Evolutionary conservation across 1,284 basidiomycete species (phyloP), one percentile per base, ranked within the genome.

Genomic region (Neonothopanus nambi): DNA sequence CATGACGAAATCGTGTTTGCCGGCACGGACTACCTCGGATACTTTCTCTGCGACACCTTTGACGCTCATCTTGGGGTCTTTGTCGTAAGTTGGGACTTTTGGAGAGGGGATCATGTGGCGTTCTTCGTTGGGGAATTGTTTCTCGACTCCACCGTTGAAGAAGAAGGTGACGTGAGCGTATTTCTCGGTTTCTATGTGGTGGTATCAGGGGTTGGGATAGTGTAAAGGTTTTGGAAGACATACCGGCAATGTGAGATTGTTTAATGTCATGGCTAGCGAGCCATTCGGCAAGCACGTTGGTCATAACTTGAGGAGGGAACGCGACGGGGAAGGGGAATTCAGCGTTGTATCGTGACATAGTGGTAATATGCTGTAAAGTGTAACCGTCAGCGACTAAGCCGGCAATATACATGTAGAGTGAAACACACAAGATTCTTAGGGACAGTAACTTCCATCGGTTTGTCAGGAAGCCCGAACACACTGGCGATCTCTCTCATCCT

Each of bases 141-240:
- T 92, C 76, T 95, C 93, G 39, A 93, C 85, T 56, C 93, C 93
- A 23, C 93, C 93, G 71, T 95, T 95, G 81, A 96, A 95, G 82
- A 96, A 96, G 79, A 95, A 95, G 0, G 93, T 96, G 57, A 96
- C 91, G 67, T 95, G 93, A 1, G 93, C 92, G 70, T 95, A 96
- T 72, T 96, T 95, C 69, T 95, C 93, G 3, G 93, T 95, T 70
- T 95, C 93, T 82, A 63, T 40, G 20, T n/a, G n/a, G n/a, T n/a
- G n/a, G n/a, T n/a, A 36, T 23, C 56, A 33, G 6, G 26, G 52
- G 26, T 51, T 40, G 20, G n/a, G 39, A 33, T n/a, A 17, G 30
- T 15, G 26, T 28, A 11, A 28, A 28, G 26, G 5, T 5, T 11
- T 28, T 5, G 26, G 11, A 11, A 28, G 26, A 28, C 74, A 43